Evolutionary conservation across 139 green algal genomes (phyloP), one percentile per base, ranked within the genome.

Genomic region (Ostreobium quekettii): DNA sequence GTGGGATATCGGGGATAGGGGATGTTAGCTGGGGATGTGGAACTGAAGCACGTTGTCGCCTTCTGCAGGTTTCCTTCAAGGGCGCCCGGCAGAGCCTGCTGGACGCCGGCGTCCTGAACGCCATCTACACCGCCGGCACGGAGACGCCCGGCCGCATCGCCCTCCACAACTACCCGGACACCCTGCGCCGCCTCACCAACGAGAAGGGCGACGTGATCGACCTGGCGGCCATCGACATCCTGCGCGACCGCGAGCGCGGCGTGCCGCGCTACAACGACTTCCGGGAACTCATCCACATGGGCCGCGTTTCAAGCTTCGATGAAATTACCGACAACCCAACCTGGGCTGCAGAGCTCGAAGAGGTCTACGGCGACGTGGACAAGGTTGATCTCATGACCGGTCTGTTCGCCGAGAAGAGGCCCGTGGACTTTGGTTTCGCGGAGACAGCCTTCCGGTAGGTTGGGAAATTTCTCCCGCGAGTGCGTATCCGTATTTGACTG

Each of bases 201-300:
- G 6, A 66, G 59, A 24, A 66, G 11, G 28, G 24, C 0, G 59
- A 28, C 1, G 33, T 8, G 1, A 57, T 42, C 5, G 59, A 66
- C 59, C 26, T 66, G 24, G 59, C 59, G 59, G 59, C 59, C 24
- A 66, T 66, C 6, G 59, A 66, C 28, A 66, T 66, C 59, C 47
- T 47, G 33, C 59, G 59, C 22, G 59, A 66, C 59, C 59, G 59
- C 0, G 59, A 66, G 22, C 59, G 59, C 22, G 59, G 59, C 5
- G 59, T 66, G 59, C 59, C 59, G 5, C 59, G 59, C 28, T 66
- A 37, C 59, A 66, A 66, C 1, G 59, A 66, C 11, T 66, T 66
- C 59, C 59, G 59, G 49, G 19, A 30, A 7, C 49, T 37, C 35
- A 15, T 61, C 8, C 35, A 30, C 29, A 22, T 7, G 8, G 33